These are phyloP conservation scores for Cercospora sp. DNA, from an alignment of 2,329 filamentous ascomycete species.

Conservation along the genomic window DNA sequence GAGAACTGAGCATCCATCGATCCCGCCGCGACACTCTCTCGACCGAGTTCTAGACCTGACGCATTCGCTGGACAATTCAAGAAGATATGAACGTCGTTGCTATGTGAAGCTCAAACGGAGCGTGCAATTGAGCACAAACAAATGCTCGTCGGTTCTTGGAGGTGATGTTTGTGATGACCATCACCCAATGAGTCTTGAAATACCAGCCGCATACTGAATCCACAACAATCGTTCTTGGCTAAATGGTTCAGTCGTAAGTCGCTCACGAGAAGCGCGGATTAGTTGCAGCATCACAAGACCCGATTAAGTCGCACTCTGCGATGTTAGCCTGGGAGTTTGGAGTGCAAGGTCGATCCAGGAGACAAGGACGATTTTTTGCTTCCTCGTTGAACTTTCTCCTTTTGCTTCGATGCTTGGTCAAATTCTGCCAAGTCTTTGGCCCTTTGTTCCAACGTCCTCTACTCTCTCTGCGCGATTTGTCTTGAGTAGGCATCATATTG, in stretches of 20 bases:
- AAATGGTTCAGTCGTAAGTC: not conserved
- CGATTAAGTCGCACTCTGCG: not conserved
- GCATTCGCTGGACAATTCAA: too few relatives aligned
- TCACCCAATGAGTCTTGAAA: not conserved
- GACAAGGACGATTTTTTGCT: not conserved
- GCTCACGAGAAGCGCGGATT: not conserved
- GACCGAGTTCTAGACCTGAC: too few relatives aligned
- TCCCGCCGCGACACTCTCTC: too few relatives aligned
- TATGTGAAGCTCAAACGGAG: not conserved
- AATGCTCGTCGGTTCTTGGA: too few relatives aligned
- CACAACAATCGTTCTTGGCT: not conserved
- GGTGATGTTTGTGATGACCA: too few relatives aligned
- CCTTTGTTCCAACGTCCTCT: too few relatives aligned
- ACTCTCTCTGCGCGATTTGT: too few relatives aligned
- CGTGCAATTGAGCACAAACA: not conserved
- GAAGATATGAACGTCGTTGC: too few relatives aligned
- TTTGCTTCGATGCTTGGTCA: too few relatives aligned
- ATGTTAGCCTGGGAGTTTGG: not conserved
- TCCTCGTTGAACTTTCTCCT: not conserved
- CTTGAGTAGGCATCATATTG: too few relatives aligned
- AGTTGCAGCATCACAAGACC: not conserved
- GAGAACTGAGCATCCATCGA: too few relatives aligned
- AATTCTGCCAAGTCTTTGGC: too few relatives aligned
- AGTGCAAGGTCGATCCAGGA: not conserved
- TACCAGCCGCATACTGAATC: not conserved